A percentile compares a stretch with the other conserved stretches of the same genome.
phyloP scores from a whole-genome alignment of 1,284 basidiomycete genomes.

The Sphagnurus paluster region DNA sequence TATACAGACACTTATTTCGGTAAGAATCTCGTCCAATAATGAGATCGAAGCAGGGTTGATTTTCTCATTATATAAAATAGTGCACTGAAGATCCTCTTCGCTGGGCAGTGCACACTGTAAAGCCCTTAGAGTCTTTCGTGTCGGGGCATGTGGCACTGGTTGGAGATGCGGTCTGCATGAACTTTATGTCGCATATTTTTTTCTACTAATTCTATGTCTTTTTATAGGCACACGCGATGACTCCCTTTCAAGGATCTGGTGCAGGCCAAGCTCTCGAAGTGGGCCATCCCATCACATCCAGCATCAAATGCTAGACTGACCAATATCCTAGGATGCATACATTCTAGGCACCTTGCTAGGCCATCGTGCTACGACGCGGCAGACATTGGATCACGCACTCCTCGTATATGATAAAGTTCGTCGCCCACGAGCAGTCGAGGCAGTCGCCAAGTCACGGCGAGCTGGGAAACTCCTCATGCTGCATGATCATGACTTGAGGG shows the following conservation, averaged over 20 bases:
- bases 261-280: slow-evolving; percentile 42
- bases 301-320: background rate
- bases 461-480: slow-evolving; percentile 47
- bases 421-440: slow-evolving; percentile 41
- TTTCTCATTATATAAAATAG: slow-evolving; percentile 13
- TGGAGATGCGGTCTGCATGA: slow-evolving; percentile 35
- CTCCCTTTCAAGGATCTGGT: slow-evolving; percentile 38
- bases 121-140: slow-evolving; percentile 22
- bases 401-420: slow-evolving; percentile 47
- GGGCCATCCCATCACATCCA: slow-evolving; percentile 3
- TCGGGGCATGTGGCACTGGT: slow-evolving; percentile 30
- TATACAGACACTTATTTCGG: slow-evolving; percentile 24
- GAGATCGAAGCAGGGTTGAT: no score
- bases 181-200: background rate
- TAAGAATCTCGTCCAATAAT: no score
- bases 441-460: slow-evolving; percentile 41
- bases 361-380: slow-evolving; percentile 37
- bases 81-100: slow-evolving; percentile 28
- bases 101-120: slow-evolving; percentile 33
- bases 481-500: slow-evolving; percentile 31
- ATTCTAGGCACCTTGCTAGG: slow-evolving; percentile 49
- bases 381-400: slow-evolving; percentile 39
- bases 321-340: slow-evolving; percentile 46
- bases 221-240: slow-evolving; percentile 46
- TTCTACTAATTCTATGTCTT: background rate